Base-by-base conservation (phyloP, 345 rosid species). In the Litchi chinensis region DNA sequence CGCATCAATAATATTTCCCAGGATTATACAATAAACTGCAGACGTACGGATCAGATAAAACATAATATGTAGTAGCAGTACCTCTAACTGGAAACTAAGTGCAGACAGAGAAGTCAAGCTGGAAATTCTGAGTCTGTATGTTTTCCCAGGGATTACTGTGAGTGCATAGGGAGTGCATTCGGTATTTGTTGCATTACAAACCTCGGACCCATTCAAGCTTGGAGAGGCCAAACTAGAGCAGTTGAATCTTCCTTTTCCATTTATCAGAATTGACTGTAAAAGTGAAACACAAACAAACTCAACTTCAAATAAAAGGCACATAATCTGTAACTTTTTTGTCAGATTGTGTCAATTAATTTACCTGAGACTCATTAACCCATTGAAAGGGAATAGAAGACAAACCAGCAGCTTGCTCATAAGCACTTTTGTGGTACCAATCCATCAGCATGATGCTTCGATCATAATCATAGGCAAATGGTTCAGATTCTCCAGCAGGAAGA, bases 361-460 rank as follows among this genome's bases (percentile, higher is more conserved):
- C 97, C 88, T 91, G 85, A 85, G 98, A 97, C 79, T 95, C 98
- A 0, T 84, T 87, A 21, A 95, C 93, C 97, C 97, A 95, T n/a
- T 26, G 79, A 70, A 93, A 95, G 57, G 88, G 77, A 40, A 74
- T 74, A 19, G 95, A 83, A 48, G 92, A 82, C 59, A 94, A 82
- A 68, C 92, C 97, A 0, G 83, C 77, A 10, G 91, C 86, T 76
- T 86, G 89, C 71, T 93, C 98, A 2, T 83, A 84, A 64, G 91
- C 64, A 75, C 91, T 86, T 50, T 87, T 83, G 71, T 93, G 98
- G 81, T 85, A 94, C 98, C 93, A 93, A 73, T 94, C 95, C 32
- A 76, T 89, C 44, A 94, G 88, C 73, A 93, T 87, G 76, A 93
- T 79, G 79, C 87, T 91, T 37, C 86, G 68, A 75, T 93, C 96